Conservation (phyloP, 1,139 yeast species). For the Debaryomyces sp. region DNA sequence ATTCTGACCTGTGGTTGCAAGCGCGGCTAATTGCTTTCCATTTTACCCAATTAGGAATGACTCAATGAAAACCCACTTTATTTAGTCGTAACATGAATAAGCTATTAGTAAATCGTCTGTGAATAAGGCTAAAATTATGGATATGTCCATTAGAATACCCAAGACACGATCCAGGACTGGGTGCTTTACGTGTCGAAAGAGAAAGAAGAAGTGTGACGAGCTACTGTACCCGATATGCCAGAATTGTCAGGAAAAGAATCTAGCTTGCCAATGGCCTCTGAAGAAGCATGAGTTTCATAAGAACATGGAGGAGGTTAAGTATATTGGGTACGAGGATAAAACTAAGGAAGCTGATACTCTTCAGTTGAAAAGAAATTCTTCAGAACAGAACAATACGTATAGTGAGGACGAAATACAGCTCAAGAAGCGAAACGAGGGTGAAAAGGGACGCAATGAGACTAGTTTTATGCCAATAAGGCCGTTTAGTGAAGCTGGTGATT, state of each 20-base stretch:
- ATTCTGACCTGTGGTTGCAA: constrained; percentile 13
- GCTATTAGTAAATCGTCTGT: constrained; percentile 12
- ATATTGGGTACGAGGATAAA: constrained; percentile 20
- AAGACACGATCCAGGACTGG: constrained; percentile 38
- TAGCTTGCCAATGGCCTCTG: constrained; percentile 38
- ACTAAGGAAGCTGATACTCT: not conserved
- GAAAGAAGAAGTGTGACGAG: constrained; percentile 48
- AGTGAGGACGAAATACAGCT: not conserved
- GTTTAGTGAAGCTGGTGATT: not conserved
- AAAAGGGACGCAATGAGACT: not conserved
- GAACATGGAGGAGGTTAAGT: constrained; percentile 29
- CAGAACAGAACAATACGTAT: not conserved
- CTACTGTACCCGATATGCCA: constrained; percentile 36
- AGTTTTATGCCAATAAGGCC: not conserved
- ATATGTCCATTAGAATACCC: not conserved
- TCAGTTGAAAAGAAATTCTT: not conserved
- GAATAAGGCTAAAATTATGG: constrained; percentile 2
- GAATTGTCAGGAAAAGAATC: constrained; percentile 28
- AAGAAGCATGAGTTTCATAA: constrained; percentile 28
- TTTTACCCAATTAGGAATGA: constrained; percentile 33
- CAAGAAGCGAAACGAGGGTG: not conserved
- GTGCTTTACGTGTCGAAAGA: constrained; percentile 42
- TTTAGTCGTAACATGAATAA: not conserved
- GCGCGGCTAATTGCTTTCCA: constrained; percentile 29
- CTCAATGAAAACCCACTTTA: constrained; percentile 8